phyloP scores from a whole-genome alignment of 371 early-diverging fungal genomes.

The Mortierella sp. region DNA sequence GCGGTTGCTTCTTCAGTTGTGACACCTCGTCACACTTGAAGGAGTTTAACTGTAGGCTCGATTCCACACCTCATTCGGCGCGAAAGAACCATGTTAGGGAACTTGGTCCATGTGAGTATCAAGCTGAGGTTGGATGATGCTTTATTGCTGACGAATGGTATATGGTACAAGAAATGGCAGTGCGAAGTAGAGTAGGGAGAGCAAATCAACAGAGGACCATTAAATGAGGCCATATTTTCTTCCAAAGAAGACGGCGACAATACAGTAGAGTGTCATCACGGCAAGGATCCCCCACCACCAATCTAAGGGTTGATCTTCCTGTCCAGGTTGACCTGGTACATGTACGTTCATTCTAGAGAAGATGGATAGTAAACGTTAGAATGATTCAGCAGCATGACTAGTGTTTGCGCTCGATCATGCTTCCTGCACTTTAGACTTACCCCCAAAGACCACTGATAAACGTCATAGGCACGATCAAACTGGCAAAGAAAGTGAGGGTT shows the following conservation, averaged over 20 bases:
- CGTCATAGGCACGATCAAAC: constrained; percentile 95
- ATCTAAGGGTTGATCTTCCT: constrained; percentile 16
- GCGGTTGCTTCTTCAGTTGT: too few relatives aligned
- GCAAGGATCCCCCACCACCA: constrained; percentile 38
- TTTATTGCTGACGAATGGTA: too few relatives aligned
- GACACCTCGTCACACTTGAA: too few relatives aligned
- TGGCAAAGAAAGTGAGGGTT: constrained; percentile 90
- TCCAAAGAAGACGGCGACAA: constrained; percentile 34
- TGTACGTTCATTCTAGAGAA: constrained; percentile 42
- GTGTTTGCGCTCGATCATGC: not conserved
- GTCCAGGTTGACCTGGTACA: constrained; percentile 41
- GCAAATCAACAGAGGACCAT: not conserved
- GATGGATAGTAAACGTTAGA: not conserved
- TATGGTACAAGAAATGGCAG: too few relatives aligned
- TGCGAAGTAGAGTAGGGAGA: too few relatives aligned
- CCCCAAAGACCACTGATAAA: constrained; percentile 83
- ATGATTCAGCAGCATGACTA: not conserved
- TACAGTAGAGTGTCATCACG: constrained; percentile 27
- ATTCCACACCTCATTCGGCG: too few relatives aligned
- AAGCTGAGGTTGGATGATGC: too few relatives aligned
- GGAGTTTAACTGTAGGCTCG: too few relatives aligned
- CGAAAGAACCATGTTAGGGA: too few relatives aligned
- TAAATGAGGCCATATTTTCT: constrained; percentile 41
- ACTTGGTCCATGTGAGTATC: too few relatives aligned
- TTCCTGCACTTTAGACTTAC: constrained; percentile 13